Percentiles rank a stretch among this genome's conserved stretches.
These are phyloP conservation scores for Stemphylium lycopersici DNA, from an alignment of 2,329 filamentous ascomycete species.

Conservation along the genomic window DNA sequence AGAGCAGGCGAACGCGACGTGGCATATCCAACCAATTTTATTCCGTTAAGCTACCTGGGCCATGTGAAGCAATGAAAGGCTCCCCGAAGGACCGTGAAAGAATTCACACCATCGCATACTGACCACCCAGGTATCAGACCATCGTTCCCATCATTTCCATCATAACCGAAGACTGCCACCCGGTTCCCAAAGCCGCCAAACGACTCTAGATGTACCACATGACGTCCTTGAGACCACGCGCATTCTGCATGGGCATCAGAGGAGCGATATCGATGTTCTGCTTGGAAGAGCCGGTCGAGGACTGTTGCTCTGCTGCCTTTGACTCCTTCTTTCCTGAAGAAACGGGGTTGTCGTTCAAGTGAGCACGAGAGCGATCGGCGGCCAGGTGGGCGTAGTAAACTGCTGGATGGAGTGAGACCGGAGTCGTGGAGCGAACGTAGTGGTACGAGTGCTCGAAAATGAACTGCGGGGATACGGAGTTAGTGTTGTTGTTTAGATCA, in stretches of 20 bases:
- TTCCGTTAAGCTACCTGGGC: not conserved
- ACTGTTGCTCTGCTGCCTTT: slow-evolving; percentile 33
- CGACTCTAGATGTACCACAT: slow-evolving; percentile 59
- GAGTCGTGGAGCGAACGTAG: slow-evolving; percentile 88
- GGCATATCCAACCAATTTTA: not conserved
- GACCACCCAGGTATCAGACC: not conserved
- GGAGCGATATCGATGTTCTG: slow-evolving; percentile 45
- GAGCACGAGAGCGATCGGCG: slow-evolving; percentile 76
- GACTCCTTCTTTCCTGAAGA: slow-evolving; percentile 49
- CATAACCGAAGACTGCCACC: not conserved
- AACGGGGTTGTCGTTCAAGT: slow-evolving; percentile 62
- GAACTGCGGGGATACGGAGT: slow-evolving; percentile 57
- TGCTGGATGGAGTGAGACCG: slow-evolving; percentile 84
- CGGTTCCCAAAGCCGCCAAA: not conserved
- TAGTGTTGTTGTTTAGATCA: no score
- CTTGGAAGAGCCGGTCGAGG: slow-evolving; percentile 39
- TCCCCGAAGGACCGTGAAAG: not conserved
- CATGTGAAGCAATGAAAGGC: not conserved
- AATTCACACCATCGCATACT: not conserved
- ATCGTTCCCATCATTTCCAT: not conserved
- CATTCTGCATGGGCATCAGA: slow-evolving; percentile 51
- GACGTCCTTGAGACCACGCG: slow-evolving; percentile 47
- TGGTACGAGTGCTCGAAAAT: slow-evolving; percentile 96
- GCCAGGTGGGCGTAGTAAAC: slow-evolving; percentile 97
- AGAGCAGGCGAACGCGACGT: not conserved